phyloP scores from a whole-genome alignment of 345 rosid genomes.

The Brassica rapa region DNA sequence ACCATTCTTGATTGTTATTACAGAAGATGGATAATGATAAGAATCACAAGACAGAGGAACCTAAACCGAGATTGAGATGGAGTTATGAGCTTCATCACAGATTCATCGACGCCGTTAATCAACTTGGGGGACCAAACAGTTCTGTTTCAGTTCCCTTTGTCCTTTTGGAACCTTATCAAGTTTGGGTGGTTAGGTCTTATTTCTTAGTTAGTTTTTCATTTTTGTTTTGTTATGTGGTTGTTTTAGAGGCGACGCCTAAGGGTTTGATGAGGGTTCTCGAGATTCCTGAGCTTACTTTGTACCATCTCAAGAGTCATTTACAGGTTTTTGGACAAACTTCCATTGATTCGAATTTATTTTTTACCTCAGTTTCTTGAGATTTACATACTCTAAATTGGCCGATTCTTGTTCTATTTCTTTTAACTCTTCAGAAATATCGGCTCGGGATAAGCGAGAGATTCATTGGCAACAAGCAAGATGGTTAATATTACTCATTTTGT shows the following conservation, averaged over 20 bases:
- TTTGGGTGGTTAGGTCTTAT: constrained; percentile 1
- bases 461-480: constrained; percentile 2
- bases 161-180: not conserved
- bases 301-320: constrained; percentile 11
- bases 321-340: not conserved
- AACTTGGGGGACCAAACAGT: constrained; percentile 12
- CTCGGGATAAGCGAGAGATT: not conserved
- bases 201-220: not conserved
- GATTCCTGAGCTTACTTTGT: constrained; percentile 68
- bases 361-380: not conserved
- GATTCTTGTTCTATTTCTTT: not conserved
- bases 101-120: constrained; percentile 13
- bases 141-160: not conserved
- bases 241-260: constrained; percentile 5
- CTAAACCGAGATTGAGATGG: constrained; percentile 4
- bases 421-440: constrained; percentile 1
- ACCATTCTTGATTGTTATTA: constrained; percentile 2
- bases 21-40: constrained; percentile 3
- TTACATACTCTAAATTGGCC: not conserved
- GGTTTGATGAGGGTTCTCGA: constrained; percentile 74
- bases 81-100: constrained; percentile 9
- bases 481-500: not conserved
- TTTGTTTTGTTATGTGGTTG: not conserved
- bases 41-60: not conserved
- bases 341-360: not conserved